Percentiles rank a stretch among this genome's conserved stretches.
Evolutionary conservation across 139 green algal species (phyloP).

Genomic region (Parachlorella kessleri): DNA sequence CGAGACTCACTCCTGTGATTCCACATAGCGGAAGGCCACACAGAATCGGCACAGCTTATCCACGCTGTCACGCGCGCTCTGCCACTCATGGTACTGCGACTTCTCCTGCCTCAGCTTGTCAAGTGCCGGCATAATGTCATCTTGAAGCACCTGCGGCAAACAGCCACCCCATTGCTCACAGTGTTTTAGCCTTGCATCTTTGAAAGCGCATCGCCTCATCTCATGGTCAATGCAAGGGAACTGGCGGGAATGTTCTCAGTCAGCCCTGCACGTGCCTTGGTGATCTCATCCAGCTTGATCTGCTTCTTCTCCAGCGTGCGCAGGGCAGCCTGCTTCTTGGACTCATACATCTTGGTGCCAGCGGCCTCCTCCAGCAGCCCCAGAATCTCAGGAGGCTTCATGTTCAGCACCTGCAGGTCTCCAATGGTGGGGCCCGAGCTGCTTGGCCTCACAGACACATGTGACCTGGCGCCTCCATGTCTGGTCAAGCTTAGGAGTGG

Average conservation of each 20-base stretch:
- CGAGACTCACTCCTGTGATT: slow-evolving; percentile 43
- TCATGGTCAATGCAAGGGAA: neutral
- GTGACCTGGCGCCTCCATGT: too few species aligned
- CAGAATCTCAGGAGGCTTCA: slow-evolving; percentile 98
- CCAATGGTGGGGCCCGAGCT: too few species aligned
- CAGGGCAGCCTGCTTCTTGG: slow-evolving; percentile 92
- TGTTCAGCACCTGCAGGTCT: slow-evolving; percentile 98
- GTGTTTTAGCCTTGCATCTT: neutral
- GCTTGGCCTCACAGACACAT: too few species aligned
- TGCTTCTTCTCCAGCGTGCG: slow-evolving; percentile 96
- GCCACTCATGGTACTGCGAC: slow-evolving; percentile 85
- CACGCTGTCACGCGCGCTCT: slow-evolving; percentile 46
- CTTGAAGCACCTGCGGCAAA: slow-evolving; percentile 69
- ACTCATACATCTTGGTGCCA: slow-evolving; percentile 99
- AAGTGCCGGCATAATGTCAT: slow-evolving; percentile 92
- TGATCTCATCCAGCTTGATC: slow-evolving; percentile 94
- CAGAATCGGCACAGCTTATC: slow-evolving; percentile 82
- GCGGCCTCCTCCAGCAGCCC: slow-evolving; percentile 96
- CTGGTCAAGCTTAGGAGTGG: too few species aligned
- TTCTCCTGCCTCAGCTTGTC: slow-evolving; percentile 83
- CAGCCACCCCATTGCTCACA: neutral
- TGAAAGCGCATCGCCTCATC: neutral
- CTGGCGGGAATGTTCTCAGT: neutral
- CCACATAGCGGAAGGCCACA: slow-evolving; percentile 81
- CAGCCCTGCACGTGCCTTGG: slow-evolving; percentile 85